A percentile compares a stretch with the other conserved stretches of the same genome.
phyloP scores from a whole-genome alignment of 164 flowering plant species.

The Umbilicus rupestris region DNA sequence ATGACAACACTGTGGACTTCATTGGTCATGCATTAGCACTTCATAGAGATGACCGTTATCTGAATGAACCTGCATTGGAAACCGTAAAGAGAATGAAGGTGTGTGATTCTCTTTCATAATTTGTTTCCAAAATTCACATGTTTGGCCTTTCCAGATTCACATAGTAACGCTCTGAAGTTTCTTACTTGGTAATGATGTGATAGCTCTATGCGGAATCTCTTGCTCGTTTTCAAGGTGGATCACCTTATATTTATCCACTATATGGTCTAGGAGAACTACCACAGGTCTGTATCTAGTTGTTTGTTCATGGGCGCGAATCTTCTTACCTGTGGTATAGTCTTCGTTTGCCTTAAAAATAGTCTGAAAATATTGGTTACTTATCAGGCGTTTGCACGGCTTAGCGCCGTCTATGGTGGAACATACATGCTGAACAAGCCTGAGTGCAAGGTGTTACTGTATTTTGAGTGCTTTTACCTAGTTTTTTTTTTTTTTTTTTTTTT shows the following conservation, averaged over 20 bases:
- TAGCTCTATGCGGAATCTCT: constrained; percentile 88
- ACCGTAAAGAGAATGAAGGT: constrained; percentile 95
- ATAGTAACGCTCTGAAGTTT: background rate
- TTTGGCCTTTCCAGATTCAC: background rate
- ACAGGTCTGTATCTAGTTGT: constrained; percentile 42
- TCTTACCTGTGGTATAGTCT: background rate
- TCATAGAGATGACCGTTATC: constrained; percentile 74
- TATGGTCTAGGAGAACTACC: constrained; percentile 98
- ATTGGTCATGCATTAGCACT: constrained; percentile 93
- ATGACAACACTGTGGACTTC: constrained; percentile 80
- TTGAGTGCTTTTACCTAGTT: background rate
- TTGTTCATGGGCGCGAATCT: background rate
- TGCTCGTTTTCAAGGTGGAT: constrained; percentile 96
- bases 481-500: no score
- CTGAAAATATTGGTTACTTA: background rate
- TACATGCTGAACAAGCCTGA: constrained; percentile 93
- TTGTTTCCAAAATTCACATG: background rate
- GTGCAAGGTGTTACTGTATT: constrained; percentile 62
- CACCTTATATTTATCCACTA: constrained; percentile 90
- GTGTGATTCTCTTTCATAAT: background rate
- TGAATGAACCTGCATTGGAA: constrained; percentile 79
- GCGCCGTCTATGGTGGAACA: constrained; percentile 98
- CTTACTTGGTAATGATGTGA: constrained; percentile 8
- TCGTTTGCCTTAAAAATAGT: background rate
- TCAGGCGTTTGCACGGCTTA: constrained; percentile 93